These are phyloP conservation scores for Mycena haematopus DNA, from an alignment of 768 basidiomycete genomes.

Conservation along the genomic window DNA sequence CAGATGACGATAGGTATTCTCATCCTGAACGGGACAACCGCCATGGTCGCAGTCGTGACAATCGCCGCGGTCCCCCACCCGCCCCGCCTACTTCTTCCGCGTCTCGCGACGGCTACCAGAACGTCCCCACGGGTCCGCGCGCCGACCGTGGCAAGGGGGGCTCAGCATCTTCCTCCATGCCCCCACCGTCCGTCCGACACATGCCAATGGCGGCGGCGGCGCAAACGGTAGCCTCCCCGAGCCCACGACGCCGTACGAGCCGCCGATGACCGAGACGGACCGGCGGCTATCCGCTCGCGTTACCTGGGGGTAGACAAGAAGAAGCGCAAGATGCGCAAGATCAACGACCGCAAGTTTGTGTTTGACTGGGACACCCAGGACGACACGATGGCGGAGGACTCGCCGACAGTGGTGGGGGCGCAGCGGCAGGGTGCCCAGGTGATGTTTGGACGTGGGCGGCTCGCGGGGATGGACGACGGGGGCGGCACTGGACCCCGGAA, in stretches of 20 bases:
- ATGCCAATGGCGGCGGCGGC: slow-evolving; percentile 8
- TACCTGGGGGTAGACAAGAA: slow-evolving; percentile 95
- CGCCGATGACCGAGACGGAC: slow-evolving; percentile 83
- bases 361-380: slow-evolving; percentile 99
- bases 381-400: slow-evolving; percentile 85
- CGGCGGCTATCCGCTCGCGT: slow-evolving; percentile 86
- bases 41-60: slow-evolving; percentile 40
- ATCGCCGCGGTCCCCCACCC: slow-evolving; percentile 45
- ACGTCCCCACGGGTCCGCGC: slow-evolving; percentile 85
- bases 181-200: slow-evolving; percentile 36
- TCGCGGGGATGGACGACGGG: slow-evolving; percentile 88
- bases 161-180: slow-evolving; percentile 39
- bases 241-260: slow-evolving; percentile 47
- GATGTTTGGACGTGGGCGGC: slow-evolving; percentile 85
- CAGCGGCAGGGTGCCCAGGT: slow-evolving; percentile 84
- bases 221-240: slow-evolving; percentile 35
- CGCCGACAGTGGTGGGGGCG: slow-evolving; percentile 71
- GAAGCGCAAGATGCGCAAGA: slow-evolving; percentile 93
- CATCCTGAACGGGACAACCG: slow-evolving; percentile 57
- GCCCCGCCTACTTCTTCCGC: slow-evolving; percentile 36
- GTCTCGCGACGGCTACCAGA: slow-evolving; percentile 59
- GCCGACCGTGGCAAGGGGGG: slow-evolving; percentile 65
- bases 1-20: slow-evolving; percentile 62
- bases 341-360: slow-evolving; percentile 97
- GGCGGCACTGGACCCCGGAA: slow-evolving; percentile 53